phyloP scores from a whole-genome alignment of 106 monocot genomes.

The Hemerocallis citrina region DNA sequence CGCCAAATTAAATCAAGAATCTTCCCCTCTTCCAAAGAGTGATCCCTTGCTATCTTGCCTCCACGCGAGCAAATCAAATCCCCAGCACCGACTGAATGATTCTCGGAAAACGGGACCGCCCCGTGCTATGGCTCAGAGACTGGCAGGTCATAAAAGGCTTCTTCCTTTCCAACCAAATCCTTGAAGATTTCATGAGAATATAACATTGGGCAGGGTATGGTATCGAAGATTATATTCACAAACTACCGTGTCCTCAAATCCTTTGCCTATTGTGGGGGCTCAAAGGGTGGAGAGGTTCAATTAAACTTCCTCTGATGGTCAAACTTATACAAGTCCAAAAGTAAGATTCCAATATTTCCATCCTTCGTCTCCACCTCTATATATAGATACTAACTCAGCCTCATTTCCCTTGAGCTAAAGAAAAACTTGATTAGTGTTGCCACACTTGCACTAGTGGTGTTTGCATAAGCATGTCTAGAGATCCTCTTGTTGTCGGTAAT shows the following conservation, averaged over 20 bases:
- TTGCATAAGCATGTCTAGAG: slow-evolving; percentile 32
- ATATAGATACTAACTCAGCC: slow-evolving; percentile 20
- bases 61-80: slow-evolving; percentile 9
- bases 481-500: slow-evolving; percentile 62
- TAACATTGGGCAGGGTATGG: slow-evolving; percentile 7
- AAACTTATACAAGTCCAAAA: slow-evolving; percentile 6
- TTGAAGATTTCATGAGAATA: slow-evolving; percentile 10
- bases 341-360: slow-evolving; percentile 18
- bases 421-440: neutral
- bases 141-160: slow-evolving; percentile 13
- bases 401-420: slow-evolving; percentile 16
- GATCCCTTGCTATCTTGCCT: neutral
- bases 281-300: slow-evolving; percentile 6
- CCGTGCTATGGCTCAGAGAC: slow-evolving; percentile 2
- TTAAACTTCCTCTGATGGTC: neutral
- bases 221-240: slow-evolving; percentile 11
- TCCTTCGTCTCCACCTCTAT: slow-evolving; percentile 3
- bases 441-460: neutral
- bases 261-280: slow-evolving; percentile 1
- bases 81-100: neutral
- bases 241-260: slow-evolving; percentile 3
- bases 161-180: slow-evolving; percentile 11
- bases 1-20: neutral
- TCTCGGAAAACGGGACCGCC: neutral
- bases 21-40: neutral